Conservation (phyloP, 2,329 filamentous ascomycete species). For the Hymenoscyphus repandus region DNA sequence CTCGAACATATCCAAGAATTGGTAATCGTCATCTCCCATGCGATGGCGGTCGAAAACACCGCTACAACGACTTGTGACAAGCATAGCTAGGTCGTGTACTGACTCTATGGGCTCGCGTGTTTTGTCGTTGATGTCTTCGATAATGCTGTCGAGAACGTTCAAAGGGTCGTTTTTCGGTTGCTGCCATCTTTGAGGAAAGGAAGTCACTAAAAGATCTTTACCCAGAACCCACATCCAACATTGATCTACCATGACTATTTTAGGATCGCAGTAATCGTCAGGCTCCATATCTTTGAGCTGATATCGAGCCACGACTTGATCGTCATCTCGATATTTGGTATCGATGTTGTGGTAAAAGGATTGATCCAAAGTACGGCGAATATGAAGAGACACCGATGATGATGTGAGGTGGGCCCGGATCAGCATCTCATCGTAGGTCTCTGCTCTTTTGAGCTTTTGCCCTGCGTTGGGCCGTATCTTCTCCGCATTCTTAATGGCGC, state of each 20-base stretch:
- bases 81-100: constrained; percentile 38
- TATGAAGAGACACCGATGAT: constrained; percentile 35
- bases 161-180: constrained; percentile 37
- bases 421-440: constrained; percentile 25
- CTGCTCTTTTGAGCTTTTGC: constrained; percentile 14
- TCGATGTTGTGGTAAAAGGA: constrained; percentile 39
- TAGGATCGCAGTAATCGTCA: constrained; percentile 14
- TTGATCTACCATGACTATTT: constrained; percentile 40
- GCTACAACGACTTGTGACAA: constrained; percentile 37
- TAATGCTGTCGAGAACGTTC: constrained; percentile 36
- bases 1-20: constrained; percentile 29
- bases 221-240: constrained; percentile 42
- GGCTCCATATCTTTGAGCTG: constrained; percentile 14
- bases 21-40: constrained; percentile 25
- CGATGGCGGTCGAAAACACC: constrained; percentile 36
- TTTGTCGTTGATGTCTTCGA: constrained; percentile 27
- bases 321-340: constrained; percentile 35
- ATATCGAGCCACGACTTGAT: constrained; percentile 28
- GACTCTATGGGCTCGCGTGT: constrained; percentile 33
- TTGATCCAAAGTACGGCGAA: constrained; percentile 42
- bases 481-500: constrained; percentile 24
- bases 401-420: constrained; percentile 23
- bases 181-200: constrained; percentile 38
- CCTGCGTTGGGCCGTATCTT: constrained; percentile 10
- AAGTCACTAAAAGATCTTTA: constrained; percentile 21